Conservation (phyloP, 2,329 filamentous ascomycete genomes). For the Penicillium sp. region DNA sequence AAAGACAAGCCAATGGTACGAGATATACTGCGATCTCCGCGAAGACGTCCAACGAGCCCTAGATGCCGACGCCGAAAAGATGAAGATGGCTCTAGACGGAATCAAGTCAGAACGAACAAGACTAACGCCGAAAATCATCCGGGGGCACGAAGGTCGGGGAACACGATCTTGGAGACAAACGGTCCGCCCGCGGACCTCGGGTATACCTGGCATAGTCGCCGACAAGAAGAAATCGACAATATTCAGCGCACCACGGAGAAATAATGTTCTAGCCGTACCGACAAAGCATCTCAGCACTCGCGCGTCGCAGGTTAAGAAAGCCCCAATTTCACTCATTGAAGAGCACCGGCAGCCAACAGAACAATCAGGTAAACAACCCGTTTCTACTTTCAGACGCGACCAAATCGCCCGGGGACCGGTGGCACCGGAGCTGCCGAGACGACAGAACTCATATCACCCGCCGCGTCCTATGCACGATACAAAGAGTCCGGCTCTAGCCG, state of each 20-base stretch:
- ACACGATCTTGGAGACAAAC: slow-evolving; percentile 22
- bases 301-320: slow-evolving; percentile 39
- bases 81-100: slow-evolving; percentile 58
- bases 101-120: slow-evolving; percentile 59
- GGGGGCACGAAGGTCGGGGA: slow-evolving; percentile 33
- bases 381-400: slow-evolving; percentile 7
- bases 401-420: slow-evolving; percentile 12
- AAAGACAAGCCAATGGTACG: slow-evolving; percentile 71
- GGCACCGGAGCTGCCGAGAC: slow-evolving; percentile 19
- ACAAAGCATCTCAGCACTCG: slow-evolving; percentile 43
- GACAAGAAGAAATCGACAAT: slow-evolving; percentile 35
- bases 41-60: slow-evolving; percentile 59
- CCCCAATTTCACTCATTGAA: slow-evolving; percentile 44
- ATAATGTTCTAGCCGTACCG: slow-evolving; percentile 37
- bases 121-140: slow-evolving; percentile 59
- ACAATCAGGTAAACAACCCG: background rate
- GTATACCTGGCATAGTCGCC: slow-evolving; percentile 10
- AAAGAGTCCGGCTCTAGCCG: slow-evolving; percentile 4
- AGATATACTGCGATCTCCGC: slow-evolving; percentile 71
- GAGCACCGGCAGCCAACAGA: slow-evolving; percentile 35
- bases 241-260: slow-evolving; percentile 38
- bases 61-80: slow-evolving; percentile 56
- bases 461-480: background rate
- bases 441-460: background rate
- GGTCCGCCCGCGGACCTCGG: slow-evolving; percentile 25